phyloP scores from a whole-genome alignment of 257 asterid species.

The Fraxinus anomala region DNA sequence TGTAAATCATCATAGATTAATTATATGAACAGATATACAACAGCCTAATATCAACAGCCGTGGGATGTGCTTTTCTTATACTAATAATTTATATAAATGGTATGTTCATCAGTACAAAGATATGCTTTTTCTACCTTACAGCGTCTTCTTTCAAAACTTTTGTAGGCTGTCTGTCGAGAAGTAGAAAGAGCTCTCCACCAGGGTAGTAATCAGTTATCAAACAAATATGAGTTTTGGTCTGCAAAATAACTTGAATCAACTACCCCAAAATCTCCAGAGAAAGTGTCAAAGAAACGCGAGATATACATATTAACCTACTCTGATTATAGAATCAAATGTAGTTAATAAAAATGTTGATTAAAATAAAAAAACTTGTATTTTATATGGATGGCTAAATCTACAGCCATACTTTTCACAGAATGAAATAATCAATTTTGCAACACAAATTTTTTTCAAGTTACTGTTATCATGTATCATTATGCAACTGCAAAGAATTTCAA shows the following conservation, averaged over 20 bases:
- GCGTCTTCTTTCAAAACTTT: slow-evolving; percentile 93
- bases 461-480: background rate
- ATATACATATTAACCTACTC: background rate
- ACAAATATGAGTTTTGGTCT: slow-evolving; percentile 90
- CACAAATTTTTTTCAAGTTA: background rate
- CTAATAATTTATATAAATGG: background rate
- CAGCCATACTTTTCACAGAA: background rate
- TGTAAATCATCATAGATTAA: background rate
- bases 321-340: background rate
- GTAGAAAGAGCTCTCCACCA: slow-evolving; percentile 92
- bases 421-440: background rate
- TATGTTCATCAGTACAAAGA: background rate
- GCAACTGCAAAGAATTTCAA: background rate
- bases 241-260: slow-evolving; percentile 10
- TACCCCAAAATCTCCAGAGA: slow-evolving; percentile 13
- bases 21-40: background rate
- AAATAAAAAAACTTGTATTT: background rate
- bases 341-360: background rate
- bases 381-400: background rate
- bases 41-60: background rate
- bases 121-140: slow-evolving; percentile 52
- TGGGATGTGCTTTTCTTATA: background rate
- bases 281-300: background rate
- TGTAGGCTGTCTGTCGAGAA: slow-evolving; percentile 78
- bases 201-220: slow-evolving; percentile 88